Base-by-base conservation (phyloP, 1,284 basidiomycete genomes). In the Papiliotrema laurentii region DNA sequence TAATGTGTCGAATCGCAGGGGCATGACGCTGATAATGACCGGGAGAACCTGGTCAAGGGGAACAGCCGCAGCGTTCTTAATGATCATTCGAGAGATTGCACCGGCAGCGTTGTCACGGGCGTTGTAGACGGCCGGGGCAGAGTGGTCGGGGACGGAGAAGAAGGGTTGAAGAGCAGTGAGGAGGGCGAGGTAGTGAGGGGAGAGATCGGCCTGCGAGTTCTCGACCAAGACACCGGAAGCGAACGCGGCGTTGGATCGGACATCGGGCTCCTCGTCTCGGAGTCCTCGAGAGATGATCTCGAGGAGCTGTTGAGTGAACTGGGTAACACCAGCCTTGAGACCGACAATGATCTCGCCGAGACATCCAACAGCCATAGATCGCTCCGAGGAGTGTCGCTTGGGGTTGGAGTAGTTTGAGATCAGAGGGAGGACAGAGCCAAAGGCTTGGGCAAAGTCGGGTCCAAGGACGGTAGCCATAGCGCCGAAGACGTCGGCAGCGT, bases 71-170 rank as follows among this genome's bases (percentile, higher is more conserved):
- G 82, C 77, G 72, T 92, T 93, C 72, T 87, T 88, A 63, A 84
- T 73, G 64, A 98, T 86, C 75, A 98, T 81, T 26, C 96, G 85
- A 4, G 84, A 83, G 47, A 98, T 85, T 42, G 92, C 90, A 47
- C 96, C 96, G 26, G 87, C 83, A 11, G 96, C 96, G 70, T 99
- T 99, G 75, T 99, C 96, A 53, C 86, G 86, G 18, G 93, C 92
- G 63, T 92, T 93, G 57, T 87, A 75, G 40, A 80, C 79, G 10
- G 87, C 76, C 5, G 83, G 73, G 14, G 69, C 61, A 21, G 72
- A 66, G 54, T 69, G 66, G 10, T 82, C 76, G 2, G 81, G 61
- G 43, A 87, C 80, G 43, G 79, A 75, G 75, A 99, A 98, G 59
- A 94, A 80, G 6, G 89, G 87, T 41, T 83, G 85, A 43, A 98